Evolutionary conservation across 139 green algal genomes (phyloP).

Genomic region (Chlamydomonas urium): DNA sequence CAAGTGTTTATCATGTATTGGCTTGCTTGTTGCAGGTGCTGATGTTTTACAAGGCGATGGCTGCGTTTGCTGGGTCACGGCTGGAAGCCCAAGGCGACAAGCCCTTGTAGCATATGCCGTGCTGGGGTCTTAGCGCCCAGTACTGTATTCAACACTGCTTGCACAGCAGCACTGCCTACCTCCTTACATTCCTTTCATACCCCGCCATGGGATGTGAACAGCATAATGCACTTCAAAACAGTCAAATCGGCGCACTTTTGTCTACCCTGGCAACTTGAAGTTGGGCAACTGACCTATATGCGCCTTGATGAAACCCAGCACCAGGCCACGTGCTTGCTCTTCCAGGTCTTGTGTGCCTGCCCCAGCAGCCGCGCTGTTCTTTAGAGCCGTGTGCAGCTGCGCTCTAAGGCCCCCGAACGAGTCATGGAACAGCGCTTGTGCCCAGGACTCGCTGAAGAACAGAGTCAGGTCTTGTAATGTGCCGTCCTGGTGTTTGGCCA

Average conservation of each 20-base stretch:
- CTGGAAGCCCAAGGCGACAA: constrained; percentile 20
- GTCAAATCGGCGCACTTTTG: no score
- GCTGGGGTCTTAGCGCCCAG: no score
- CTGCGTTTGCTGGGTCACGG: constrained; percentile 9
- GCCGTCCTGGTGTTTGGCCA: constrained; percentile 8
- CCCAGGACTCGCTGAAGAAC: constrained; percentile 40
- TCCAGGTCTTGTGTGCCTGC: background rate
- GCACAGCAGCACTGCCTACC: no score
- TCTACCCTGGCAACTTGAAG: no score
- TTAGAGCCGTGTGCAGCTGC: background rate
- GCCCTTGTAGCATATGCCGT: background rate
- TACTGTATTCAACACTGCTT: no score
- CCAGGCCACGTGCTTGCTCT: background rate
- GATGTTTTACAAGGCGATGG: constrained; percentile 37
- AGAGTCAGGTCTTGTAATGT: constrained; percentile 25
- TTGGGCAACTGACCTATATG: no score
- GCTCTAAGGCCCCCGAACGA: constrained; percentile 32
- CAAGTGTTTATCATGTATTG: no score
- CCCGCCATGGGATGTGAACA: no score
- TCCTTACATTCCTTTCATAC: no score
- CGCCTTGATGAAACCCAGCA: background rate
- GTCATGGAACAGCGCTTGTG: constrained; percentile 49
- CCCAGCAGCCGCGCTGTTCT: no score
- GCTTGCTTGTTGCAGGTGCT: constrained; percentile 34
- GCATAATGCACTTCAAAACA: no score